Evolutionary conservation across 306 rosid genomes (phyloP).

Genomic region (Sechiopsis laciniata): DNA sequence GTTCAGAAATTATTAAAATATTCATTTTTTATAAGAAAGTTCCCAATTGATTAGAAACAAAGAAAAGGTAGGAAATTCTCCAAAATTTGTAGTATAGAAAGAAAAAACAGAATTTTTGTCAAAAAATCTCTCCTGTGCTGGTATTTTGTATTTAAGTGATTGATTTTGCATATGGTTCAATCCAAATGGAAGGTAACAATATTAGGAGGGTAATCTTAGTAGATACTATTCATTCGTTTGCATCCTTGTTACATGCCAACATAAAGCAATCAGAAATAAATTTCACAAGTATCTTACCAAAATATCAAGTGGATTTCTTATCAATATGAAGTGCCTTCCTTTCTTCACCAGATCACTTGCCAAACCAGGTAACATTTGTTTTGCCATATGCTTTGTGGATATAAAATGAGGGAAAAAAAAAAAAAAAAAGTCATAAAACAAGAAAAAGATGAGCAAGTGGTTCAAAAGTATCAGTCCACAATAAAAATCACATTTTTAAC

Average conservation of each 20-base stretch:
- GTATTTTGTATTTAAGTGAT: neutral
- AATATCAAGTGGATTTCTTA: constrained; percentile 71
- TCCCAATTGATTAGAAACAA: neutral
- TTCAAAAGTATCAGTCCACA: neutral
- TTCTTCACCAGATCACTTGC: constrained; percentile 52
- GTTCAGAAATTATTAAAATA: neutral
- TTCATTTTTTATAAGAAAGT: neutral
- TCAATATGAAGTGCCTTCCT: constrained; percentile 77
- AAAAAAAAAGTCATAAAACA: neutral
- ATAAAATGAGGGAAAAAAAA: neutral
- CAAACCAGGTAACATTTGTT: constrained; percentile 55
- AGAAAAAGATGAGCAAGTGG: neutral
- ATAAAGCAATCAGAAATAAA: constrained; percentile 8
- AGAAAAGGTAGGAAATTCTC: neutral
- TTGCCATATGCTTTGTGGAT: constrained; percentile 59
- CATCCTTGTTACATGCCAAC: neutral
- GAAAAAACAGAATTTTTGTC: neutral
- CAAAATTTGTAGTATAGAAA: neutral
- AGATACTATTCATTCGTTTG: neutral
- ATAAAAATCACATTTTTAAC: neutral
- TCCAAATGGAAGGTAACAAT: neutral
- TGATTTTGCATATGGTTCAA: neutral
- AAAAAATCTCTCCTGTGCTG: neutral
- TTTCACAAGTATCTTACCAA: constrained; percentile 38
- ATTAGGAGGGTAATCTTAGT: neutral